Evolutionary conservation across 495 filamentous ascomycete genomes (phyloP).

Genomic region (Glonium stellatum): DNA sequence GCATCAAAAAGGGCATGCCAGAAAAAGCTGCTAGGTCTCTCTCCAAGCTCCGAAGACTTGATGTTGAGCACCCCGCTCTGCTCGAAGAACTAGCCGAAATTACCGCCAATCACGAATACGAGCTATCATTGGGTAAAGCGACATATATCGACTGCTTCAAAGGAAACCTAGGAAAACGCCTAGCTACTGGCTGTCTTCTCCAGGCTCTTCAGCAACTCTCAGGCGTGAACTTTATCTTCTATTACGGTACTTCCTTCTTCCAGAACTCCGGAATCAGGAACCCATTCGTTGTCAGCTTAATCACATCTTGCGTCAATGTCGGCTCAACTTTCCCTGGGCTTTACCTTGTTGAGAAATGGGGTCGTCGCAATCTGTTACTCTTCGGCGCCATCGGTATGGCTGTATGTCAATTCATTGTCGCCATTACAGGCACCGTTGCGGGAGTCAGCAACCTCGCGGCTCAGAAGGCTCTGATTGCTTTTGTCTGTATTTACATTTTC

Average conservation of each 20-base stretch:
- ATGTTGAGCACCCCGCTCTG: constrained; percentile 55
- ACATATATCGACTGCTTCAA: constrained; percentile 54
- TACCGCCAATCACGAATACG: constrained; percentile 60
- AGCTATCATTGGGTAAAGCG: constrained; percentile 59
- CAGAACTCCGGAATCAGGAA: constrained; percentile 51
- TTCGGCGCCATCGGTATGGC: constrained; percentile 63
- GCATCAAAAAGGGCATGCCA: constrained; percentile 32
- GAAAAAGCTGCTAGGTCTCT: constrained; percentile 46
- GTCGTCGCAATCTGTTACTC: constrained; percentile 62
- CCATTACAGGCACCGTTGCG: constrained; percentile 53
- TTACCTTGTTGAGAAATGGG: constrained; percentile 60
- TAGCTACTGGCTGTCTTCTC: constrained; percentile 70
- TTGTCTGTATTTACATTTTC: constrained; percentile 78
- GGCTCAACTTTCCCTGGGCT: constrained; percentile 66
- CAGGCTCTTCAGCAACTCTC: constrained; percentile 73
- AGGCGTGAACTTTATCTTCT: constrained; percentile 68
- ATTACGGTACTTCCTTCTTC: constrained; percentile 65
- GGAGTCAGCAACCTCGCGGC: constrained; percentile 39
- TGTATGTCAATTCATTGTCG: constrained; percentile 53
- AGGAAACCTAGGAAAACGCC: constrained; percentile 33
- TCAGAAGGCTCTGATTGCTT: constrained; percentile 54
- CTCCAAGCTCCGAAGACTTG: constrained; percentile 45
- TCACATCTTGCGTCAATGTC: constrained; percentile 69
- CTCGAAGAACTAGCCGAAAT: constrained; percentile 65
- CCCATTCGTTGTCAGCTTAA: constrained; percentile 62